These are phyloP conservation scores for Mentha longifolia DNA, from an alignment of 257 asterid species.

Conservation along the genomic window DNA sequence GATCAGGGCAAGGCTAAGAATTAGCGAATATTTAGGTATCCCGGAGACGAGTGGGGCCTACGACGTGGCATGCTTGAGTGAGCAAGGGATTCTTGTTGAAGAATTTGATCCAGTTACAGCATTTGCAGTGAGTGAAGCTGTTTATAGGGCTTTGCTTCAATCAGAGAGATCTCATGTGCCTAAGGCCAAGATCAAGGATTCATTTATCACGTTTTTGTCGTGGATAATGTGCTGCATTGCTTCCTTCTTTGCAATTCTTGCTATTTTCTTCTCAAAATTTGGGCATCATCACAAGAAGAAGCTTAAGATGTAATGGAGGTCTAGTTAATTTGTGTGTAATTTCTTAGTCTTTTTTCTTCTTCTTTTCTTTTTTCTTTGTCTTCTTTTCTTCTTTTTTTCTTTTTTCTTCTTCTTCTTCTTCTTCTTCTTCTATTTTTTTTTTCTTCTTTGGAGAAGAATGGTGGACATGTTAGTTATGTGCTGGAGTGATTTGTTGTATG, in stretches of 20 bases:
- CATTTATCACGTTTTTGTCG: conserved; percentile 27
- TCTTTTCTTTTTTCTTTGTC: too few relatives aligned
- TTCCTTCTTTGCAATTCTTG: conserved; percentile 52
- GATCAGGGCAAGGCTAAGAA: conserved; percentile 47
- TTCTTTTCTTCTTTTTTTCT: too few relatives aligned
- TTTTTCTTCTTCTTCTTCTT: too few relatives aligned
- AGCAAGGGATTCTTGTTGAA: conserved; percentile 63
- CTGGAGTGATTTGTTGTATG: neutral
- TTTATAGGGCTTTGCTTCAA: conserved; percentile 58
- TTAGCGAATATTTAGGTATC: conserved; percentile 61
- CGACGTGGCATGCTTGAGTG: conserved; percentile 64
- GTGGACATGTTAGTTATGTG: neutral
- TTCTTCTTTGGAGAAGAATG: too few relatives aligned
- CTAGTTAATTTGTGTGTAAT: neutral
- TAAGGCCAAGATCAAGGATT: conserved; percentile 48
- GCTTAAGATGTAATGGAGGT: conserved; percentile 29
- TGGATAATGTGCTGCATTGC: conserved; percentile 61
- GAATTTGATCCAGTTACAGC: conserved; percentile 63
- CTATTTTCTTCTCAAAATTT: conserved; percentile 54
- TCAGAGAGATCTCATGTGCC: conserved; percentile 67
- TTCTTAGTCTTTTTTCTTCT: neutral
- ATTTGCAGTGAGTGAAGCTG: conserved; percentile 63
- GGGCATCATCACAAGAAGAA: conserved; percentile 41
- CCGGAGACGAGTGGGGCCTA: conserved; percentile 66
- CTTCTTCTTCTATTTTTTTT: too few relatives aligned